These are phyloP conservation scores for Corylus americana DNA, from an alignment of 306 rosid genomes.

Conservation along the genomic window DNA sequence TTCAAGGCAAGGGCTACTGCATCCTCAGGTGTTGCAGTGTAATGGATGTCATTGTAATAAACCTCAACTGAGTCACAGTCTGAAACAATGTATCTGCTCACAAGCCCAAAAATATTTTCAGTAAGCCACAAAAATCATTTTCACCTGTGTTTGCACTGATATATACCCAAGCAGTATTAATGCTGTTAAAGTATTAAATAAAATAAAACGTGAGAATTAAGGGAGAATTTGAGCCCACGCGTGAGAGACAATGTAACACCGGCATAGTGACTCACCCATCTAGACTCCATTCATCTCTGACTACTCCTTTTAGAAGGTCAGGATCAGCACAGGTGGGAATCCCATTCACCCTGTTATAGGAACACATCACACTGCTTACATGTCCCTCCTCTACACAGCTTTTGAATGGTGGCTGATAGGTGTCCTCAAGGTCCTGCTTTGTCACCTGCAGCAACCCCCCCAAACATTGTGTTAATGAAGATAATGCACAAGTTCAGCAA, in stretches of 20 bases:
- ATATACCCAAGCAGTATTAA: too few relatives aligned
- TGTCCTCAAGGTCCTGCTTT: slow-evolving; percentile 79
- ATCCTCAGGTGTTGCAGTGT: slow-evolving; percentile 72
- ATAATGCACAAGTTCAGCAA: too few relatives aligned
- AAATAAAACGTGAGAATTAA: too few relatives aligned
- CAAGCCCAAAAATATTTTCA: not conserved
- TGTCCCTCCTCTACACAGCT: slow-evolving; percentile 78
- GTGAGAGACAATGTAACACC: too few relatives aligned
- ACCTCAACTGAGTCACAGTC: slow-evolving; percentile 83
- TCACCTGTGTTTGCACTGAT: too few relatives aligned
- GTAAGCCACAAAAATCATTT: not conserved
- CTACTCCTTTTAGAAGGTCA: slow-evolving; percentile 60
- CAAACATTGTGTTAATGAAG: not conserved
- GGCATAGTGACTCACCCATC: slow-evolving; percentile 51
- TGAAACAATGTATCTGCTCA: slow-evolving; percentile 68
- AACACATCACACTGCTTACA: slow-evolving; percentile 89
- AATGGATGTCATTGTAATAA: slow-evolving; percentile 49
- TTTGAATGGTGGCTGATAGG: slow-evolving; percentile 76
- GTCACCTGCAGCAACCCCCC: slow-evolving; percentile 52
- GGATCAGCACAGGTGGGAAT: slow-evolving; percentile 91
- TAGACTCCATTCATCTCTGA: slow-evolving; percentile 78
- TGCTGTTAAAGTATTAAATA: too few relatives aligned
- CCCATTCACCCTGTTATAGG: slow-evolving; percentile 81
- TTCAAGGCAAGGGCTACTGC: slow-evolving; percentile 82
- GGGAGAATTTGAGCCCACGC: too few relatives aligned